A percentile compares a stretch with the other conserved stretches of the same genome.
phyloP scores from a whole-genome alignment of 2,329 filamentous ascomycete genomes.

The Bipolaris sorokiniana region DNA sequence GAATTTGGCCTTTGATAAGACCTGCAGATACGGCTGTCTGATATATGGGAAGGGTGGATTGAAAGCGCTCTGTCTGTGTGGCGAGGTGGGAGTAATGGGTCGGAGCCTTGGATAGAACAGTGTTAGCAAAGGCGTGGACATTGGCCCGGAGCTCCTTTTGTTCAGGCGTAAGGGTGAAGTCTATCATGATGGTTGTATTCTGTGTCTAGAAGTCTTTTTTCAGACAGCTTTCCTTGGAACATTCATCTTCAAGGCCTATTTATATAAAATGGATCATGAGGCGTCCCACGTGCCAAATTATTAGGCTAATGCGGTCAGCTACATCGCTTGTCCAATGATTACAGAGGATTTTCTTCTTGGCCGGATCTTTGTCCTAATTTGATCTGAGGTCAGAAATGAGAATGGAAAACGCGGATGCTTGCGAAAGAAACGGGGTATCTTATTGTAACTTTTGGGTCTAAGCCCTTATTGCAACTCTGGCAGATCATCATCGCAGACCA shows the following conservation, averaged over 20 bases:
- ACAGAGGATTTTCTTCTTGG: not conserved
- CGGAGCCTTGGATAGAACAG: slow-evolving; percentile 21
- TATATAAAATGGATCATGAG: not conserved
- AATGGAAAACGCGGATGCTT: not conserved
- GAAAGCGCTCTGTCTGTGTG: slow-evolving; percentile 52
- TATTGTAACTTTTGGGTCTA: slow-evolving; percentile 9
- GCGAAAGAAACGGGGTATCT: slow-evolving; percentile 13
- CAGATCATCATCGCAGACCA: slow-evolving; percentile 53
- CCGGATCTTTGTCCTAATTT: not conserved
- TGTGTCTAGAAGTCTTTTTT: not conserved
- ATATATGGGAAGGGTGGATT: slow-evolving; percentile 57
- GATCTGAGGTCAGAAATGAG: not conserved
- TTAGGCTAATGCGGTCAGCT: slow-evolving; percentile 3
- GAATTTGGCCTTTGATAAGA: slow-evolving; percentile 57
- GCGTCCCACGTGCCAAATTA: not conserved
- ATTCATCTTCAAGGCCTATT: not conserved
- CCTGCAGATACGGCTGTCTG: slow-evolving; percentile 53
- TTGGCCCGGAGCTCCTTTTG: not conserved
- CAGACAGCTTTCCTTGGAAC: not conserved
- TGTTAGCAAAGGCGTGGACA: not conserved
- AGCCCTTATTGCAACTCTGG: not conserved
- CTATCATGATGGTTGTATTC: not conserved
- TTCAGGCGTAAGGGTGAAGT: not conserved
- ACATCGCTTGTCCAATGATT: not conserved
- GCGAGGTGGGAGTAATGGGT: slow-evolving; percentile 20